Conservation (phyloP, 345 rosid genomes). For the Balakata baccata region DNA sequence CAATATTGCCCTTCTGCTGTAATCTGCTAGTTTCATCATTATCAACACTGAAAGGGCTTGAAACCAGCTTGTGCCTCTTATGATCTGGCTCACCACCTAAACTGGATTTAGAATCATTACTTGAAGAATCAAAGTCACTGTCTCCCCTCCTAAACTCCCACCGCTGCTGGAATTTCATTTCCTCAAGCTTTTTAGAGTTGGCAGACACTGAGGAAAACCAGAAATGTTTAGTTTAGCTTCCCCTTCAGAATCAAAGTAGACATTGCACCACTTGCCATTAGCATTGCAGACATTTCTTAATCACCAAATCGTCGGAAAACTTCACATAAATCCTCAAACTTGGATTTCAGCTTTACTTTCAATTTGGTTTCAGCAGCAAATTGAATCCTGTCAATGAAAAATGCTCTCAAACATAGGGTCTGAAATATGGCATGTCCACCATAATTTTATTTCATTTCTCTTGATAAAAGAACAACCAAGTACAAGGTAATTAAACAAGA, state of each 20-base stretch:
- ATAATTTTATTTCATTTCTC: background rate
- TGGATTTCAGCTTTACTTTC: background rate
- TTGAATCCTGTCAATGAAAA: background rate
- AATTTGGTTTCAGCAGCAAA: background rate
- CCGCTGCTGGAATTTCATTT: slow-evolving; percentile 26
- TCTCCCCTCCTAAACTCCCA: slow-evolving; percentile 51
- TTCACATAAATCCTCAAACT: no score
- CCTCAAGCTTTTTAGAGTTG: slow-evolving; percentile 28
- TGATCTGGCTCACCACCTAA: slow-evolving; percentile 25
- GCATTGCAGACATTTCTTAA: background rate
- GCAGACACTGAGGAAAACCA: slow-evolving; percentile 13
- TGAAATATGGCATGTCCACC: background rate
- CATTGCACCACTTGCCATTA: background rate
- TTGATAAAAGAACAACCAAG: background rate
- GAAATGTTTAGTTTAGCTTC: background rate
- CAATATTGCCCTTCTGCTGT: slow-evolving; percentile 20
- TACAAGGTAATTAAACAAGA: background rate
- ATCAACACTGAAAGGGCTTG: slow-evolving; percentile 23
- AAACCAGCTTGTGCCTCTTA: slow-evolving; percentile 30
- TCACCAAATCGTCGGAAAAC: background rate
- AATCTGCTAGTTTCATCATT: slow-evolving; percentile 28
- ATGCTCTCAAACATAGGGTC: background rate
- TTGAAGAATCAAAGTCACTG: slow-evolving; percentile 40
- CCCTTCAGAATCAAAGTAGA: slow-evolving; percentile 1
- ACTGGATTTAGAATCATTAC: slow-evolving; percentile 34